Conservation (phyloP, 768 basidiomycete species). For the Trametes cinnabarina region DNA sequence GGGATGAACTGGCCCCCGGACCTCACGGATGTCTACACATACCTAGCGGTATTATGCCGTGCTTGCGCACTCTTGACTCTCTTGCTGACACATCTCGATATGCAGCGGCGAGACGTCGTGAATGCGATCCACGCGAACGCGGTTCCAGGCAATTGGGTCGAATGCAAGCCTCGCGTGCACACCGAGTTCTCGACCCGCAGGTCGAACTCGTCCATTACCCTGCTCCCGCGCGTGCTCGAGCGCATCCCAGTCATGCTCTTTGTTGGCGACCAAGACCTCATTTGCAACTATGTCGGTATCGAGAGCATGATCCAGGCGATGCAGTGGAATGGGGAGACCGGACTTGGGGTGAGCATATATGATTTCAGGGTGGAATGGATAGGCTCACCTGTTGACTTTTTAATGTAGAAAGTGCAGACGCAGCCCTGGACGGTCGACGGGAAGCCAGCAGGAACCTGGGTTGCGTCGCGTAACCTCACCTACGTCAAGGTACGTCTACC, state of each 20-base stretch:
- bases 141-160: conserved; percentile 81
- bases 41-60: conserved; percentile 66
- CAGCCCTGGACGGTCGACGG: conserved; percentile 76
- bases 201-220: conserved; percentile 66
- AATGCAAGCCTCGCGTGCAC: conserved; percentile 75
- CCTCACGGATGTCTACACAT: conserved; percentile 67
- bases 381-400: neutral
- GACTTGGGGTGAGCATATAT: conserved; percentile 69
- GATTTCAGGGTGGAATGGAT: neutral
- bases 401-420: conserved; percentile 57
- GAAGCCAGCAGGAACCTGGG: conserved; percentile 87
- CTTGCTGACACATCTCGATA: conserved; percentile 1
- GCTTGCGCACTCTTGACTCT: neutral
- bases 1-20: conserved; percentile 99
- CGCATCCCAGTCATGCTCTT: conserved; percentile 87
- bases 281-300: conserved; percentile 93
- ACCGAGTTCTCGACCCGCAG: conserved; percentile 51
- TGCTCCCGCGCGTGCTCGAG: conserved; percentile 77
- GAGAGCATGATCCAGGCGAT: conserved; percentile 81
- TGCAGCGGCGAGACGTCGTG: conserved; percentile 78
- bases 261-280: conserved; percentile 92
- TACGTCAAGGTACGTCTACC: conserved; percentile 72
- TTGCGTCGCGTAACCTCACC: conserved; percentile 82
- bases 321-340: conserved; percentile 82
- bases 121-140: conserved; percentile 75